phyloP scores from a whole-genome alignment of 345 rosid species.

The Dipteronia sinensis region DNA sequence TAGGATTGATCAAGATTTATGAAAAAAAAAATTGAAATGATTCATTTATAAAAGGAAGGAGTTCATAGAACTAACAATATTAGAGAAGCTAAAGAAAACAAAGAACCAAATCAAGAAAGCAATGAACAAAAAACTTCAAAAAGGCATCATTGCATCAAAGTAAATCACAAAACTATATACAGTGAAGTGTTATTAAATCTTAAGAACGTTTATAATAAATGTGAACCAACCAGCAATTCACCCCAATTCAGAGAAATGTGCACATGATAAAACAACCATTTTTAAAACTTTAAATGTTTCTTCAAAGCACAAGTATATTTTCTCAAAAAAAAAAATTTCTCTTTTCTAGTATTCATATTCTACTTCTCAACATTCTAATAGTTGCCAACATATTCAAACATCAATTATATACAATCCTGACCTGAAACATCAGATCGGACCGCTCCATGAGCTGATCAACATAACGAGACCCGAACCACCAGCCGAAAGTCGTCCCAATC shows the following conservation, averaged over 20 bases:
- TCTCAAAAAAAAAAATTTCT: not conserved
- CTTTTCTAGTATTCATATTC: not conserved
- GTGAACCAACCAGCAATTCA: not conserved
- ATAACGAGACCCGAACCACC: conserved; percentile 73
- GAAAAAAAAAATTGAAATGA: not conserved
- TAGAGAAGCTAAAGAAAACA: not conserved
- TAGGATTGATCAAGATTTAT: not conserved
- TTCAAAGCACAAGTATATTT: not conserved
- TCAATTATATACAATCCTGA: conserved; percentile 9
- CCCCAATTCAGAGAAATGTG: not conserved
- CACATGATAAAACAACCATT: too few species aligned
- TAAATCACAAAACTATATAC: not conserved
- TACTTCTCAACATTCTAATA: not conserved
- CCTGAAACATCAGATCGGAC: conserved; percentile 77
- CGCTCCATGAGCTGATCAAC: conserved; percentile 64
- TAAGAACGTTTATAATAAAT: too few species aligned
- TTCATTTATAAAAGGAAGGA: not conserved
- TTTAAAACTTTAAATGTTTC: not conserved
- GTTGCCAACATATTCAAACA: not conserved
- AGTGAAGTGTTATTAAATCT: too few species aligned
- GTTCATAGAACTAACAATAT: not conserved
- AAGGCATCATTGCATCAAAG: not conserved
- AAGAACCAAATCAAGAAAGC: not conserved
- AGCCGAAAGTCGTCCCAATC: conserved; percentile 65
- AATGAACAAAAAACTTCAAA: not conserved